A percentile compares a stretch with the other conserved stretches of the same genome.
Evolutionary conservation across 2,329 filamentous ascomycete genomes (phyloP).

Genomic region (Davidsoniella virescens): DNA sequence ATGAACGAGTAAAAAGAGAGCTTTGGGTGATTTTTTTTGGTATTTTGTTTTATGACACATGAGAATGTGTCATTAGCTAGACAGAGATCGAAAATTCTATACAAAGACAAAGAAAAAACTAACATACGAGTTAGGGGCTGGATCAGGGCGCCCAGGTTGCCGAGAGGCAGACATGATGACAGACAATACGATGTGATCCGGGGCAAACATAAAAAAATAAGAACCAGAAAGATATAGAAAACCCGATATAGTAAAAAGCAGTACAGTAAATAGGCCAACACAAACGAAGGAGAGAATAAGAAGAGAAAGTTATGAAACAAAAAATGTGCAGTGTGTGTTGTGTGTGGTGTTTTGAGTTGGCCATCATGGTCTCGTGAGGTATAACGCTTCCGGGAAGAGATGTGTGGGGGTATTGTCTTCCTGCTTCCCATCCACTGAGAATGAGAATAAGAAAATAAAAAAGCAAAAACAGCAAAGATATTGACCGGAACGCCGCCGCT

Average conservation of each 20-base stretch:
- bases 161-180: slow-evolving; percentile 12
- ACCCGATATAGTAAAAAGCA: slow-evolving; percentile 2
- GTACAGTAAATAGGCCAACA: neutral
- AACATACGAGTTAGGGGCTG: slow-evolving; percentile 9
- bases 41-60: slow-evolving; percentile 7
- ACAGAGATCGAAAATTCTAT: slow-evolving; percentile 9
- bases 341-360: too few species aligned
- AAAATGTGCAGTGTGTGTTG: too few species aligned
- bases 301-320: neutral
- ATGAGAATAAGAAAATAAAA: neutral
- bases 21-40: neutral
- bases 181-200: slow-evolving; percentile 12
- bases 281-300: slow-evolving; percentile 1
- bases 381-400: neutral
- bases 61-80: slow-evolving; percentile 2
- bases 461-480: slow-evolving; percentile 5
- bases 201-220: slow-evolving; percentile 8
- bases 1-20: neutral
- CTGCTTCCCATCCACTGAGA: neutral
- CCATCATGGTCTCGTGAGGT: slow-evolving; percentile 1
- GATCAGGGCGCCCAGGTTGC: slow-evolving; percentile 10
- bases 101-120: slow-evolving; percentile 2
- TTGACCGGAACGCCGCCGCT: slow-evolving; percentile 10
- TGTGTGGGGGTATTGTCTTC: neutral
- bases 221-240: neutral